Evolutionary conservation across 768 basidiomycete species (phyloP).

Genomic region (Phylloporus scabripes): DNA sequence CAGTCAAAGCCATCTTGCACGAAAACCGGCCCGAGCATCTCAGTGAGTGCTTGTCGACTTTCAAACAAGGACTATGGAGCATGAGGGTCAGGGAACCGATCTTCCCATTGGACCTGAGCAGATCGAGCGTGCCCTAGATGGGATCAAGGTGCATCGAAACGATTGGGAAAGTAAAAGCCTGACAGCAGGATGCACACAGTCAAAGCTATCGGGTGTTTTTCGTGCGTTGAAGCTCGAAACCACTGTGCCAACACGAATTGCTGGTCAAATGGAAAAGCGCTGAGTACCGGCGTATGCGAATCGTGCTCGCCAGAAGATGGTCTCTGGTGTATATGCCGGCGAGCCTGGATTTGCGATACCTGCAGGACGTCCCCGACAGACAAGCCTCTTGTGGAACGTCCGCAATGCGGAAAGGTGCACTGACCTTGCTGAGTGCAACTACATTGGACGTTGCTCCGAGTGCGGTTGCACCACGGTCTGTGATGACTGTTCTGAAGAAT

Average conservation of each 20-base stretch:
- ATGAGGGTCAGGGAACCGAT: slow-evolving; percentile 8
- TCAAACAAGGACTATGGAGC: slow-evolving; percentile 10
- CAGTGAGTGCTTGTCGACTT: slow-evolving; percentile 16
- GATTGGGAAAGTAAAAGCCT: slow-evolving; percentile 9
- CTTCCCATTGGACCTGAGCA: slow-evolving; percentile 16
- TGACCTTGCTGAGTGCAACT: slow-evolving; percentile 19
- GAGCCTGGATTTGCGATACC: slow-evolving; percentile 22
- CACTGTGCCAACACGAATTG: slow-evolving; percentile 14
- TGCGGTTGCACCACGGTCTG: slow-evolving; percentile 20
- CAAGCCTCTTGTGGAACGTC: slow-evolving; percentile 11
- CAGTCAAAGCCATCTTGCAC: slow-evolving; percentile 12
- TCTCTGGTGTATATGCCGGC: slow-evolving; percentile 18
- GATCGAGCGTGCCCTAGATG: slow-evolving; percentile 14
- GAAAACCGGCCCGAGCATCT: slow-evolving; percentile 7
- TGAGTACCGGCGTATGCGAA: slow-evolving; percentile 11
- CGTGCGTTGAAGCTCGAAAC: slow-evolving; percentile 2
- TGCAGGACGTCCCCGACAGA: slow-evolving; percentile 6
- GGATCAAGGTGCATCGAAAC: slow-evolving; percentile 10
- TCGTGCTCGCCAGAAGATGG: slow-evolving; percentile 18
- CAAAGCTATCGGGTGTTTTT: slow-evolving; percentile 10
- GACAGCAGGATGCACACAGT: slow-evolving; percentile 5
- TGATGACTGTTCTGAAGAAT: slow-evolving; percentile 21
- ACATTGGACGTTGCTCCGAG: slow-evolving; percentile 18
- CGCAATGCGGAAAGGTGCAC: slow-evolving; percentile 14
- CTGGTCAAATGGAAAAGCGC: slow-evolving; percentile 14